A percentile compares a stretch with the other conserved stretches of the same genome.
These are phyloP conservation scores for Penicillium nucicola DNA, from an alignment of 495 filamentous ascomycete species.

Conservation along the genomic window DNA sequence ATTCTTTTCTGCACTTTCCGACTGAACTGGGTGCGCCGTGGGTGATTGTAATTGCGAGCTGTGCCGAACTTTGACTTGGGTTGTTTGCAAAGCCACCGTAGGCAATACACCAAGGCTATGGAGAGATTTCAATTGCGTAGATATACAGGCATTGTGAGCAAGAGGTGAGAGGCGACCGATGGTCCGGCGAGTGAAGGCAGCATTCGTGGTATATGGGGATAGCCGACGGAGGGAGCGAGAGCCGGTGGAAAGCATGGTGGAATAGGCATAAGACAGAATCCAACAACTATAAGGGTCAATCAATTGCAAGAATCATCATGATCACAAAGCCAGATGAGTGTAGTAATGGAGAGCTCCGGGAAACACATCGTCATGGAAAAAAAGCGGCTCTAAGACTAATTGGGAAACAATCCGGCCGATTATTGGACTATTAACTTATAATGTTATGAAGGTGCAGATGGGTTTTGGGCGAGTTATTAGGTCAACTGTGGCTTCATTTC, in stretches of 20 bases:
- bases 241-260: neutral
- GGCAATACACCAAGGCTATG: neutral
- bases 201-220: neutral
- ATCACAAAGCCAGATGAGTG: neutral
- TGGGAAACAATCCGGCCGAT: neutral
- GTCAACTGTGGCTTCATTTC: too few relatives aligned
- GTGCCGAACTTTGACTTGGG: constrained; percentile 1
- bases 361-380: constrained; percentile 1
- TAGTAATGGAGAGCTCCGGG: neutral
- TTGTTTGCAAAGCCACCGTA: neutral
- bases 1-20: constrained; percentile 2
- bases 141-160: neutral
- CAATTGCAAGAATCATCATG: neutral
- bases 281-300: neutral
- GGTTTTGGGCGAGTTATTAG: neutral
- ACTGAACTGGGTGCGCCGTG: neutral
- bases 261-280: neutral
- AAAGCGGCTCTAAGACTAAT: constrained; percentile 6
- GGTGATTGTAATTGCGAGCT: constrained; percentile 10
- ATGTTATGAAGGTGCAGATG: too few relatives aligned
- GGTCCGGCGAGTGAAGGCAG: neutral
- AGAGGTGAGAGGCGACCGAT: constrained; percentile 1
- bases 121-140: neutral
- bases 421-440: too few relatives aligned
- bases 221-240: neutral